A percentile compares a stretch with the other conserved stretches of the same genome.
Evolutionary conservation across 495 filamentous ascomycete species (phyloP).

Genomic region (Aspergillus leporis): DNA sequence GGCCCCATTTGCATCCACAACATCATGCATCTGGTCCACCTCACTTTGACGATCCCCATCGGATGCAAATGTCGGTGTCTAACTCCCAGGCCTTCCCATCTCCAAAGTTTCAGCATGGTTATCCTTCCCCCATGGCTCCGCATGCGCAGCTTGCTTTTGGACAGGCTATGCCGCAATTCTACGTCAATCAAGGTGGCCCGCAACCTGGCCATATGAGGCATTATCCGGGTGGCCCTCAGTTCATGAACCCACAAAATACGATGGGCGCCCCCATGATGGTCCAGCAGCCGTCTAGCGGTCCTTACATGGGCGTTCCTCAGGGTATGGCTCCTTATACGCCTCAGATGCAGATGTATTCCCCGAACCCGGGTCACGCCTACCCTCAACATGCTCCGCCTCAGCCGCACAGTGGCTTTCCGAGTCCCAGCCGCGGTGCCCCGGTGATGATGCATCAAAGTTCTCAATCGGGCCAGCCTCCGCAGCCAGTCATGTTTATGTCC

Average conservation of each 20-base stretch:
- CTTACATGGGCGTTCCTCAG: conserved; percentile 54
- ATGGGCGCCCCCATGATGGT: conserved; percentile 83
- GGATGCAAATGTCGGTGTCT: conserved; percentile 81
- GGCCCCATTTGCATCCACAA: conserved; percentile 65
- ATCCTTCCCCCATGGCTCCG: conserved; percentile 67
- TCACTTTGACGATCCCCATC: conserved; percentile 76
- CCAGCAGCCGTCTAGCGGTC: conserved; percentile 64
- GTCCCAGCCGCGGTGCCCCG: conserved; percentile 72
- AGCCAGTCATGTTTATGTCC: conserved; percentile 63
- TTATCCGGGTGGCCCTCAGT: conserved; percentile 57
- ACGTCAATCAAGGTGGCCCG: conserved; percentile 65
- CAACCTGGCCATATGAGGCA: conserved; percentile 44
- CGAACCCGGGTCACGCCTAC: conserved; percentile 65
- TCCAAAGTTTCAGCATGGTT: conserved; percentile 73
- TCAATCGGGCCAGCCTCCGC: conserved; percentile 66
- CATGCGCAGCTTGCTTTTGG: conserved; percentile 68
- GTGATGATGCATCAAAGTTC: conserved; percentile 86
- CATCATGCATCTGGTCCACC: conserved; percentile 60
- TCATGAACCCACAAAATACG: conserved; percentile 61
- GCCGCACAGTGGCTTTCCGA: conserved; percentile 78
- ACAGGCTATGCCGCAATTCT: conserved; percentile 71
- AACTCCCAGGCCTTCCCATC: conserved; percentile 77
- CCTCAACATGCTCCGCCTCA: conserved; percentile 61
- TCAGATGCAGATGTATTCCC: conserved; percentile 75
- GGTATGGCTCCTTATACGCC: conserved; percentile 60